These are phyloP conservation scores for Berberis thunbergii DNA, from an alignment of 164 flowering plant genomes.

Conservation along the genomic window DNA sequence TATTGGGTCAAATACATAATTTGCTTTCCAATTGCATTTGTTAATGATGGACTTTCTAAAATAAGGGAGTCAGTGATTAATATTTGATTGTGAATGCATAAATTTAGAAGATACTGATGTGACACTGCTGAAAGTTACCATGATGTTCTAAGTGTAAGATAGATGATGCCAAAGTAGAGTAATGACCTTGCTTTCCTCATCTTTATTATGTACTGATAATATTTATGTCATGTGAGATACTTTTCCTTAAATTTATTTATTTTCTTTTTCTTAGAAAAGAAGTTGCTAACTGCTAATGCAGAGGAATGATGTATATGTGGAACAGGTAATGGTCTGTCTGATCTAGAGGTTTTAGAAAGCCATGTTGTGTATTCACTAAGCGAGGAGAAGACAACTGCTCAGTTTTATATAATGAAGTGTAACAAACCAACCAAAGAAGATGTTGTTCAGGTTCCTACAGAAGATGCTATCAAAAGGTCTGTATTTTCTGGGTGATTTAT, in stretches of 20 bases:
- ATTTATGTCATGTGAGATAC: background rate
- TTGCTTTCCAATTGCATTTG: no score
- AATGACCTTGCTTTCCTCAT: background rate
- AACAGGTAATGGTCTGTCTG: slow-evolving; percentile 43
- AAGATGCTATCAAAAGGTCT: slow-evolving; percentile 58
- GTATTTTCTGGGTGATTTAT: background rate
- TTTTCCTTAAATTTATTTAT: background rate
- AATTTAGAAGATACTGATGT: no score
- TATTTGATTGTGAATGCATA: no score
- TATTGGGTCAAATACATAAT: no score
- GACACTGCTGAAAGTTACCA: no score
- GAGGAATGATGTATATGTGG: slow-evolving; percentile 5
- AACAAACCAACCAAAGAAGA: slow-evolving; percentile 19
- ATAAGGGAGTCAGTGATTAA: no score
- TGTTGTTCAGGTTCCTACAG: slow-evolving; percentile 34
- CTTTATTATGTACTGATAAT: background rate
- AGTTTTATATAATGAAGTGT: slow-evolving; percentile 57
- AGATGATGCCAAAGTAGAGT: no score
- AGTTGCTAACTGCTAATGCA: slow-evolving; percentile 4
- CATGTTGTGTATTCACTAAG: slow-evolving; percentile 51
- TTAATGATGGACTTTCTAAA: no score
- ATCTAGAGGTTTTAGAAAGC: slow-evolving; percentile 45
- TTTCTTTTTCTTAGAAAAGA: background rate
- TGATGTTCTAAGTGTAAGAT: no score
- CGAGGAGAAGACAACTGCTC: slow-evolving; percentile 51